phyloP scores from a whole-genome alignment of 2,329 filamentous ascomycete genomes.

The Fusarium nygamai region DNA sequence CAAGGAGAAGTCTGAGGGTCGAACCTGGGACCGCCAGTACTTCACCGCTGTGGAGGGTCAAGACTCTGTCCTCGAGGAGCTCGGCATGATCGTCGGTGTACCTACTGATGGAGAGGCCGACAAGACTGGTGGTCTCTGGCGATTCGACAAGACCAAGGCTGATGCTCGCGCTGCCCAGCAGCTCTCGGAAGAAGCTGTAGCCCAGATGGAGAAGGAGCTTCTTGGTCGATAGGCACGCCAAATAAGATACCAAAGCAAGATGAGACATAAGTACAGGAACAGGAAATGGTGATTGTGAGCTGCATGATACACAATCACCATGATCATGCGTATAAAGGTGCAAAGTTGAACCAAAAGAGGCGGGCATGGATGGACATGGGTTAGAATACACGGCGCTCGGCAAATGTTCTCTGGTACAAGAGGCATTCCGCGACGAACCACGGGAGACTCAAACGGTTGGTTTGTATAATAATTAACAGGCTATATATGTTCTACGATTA shows the following conservation, averaged over 20 bases:
- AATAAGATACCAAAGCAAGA: not conserved
- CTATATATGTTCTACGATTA: slow-evolving; percentile 34
- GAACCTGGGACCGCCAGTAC: slow-evolving; percentile 84
- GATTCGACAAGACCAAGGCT: slow-evolving; percentile 63
- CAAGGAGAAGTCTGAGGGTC: slow-evolving; percentile 78
- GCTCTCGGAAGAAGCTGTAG: slow-evolving; percentile 52
- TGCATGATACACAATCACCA: slow-evolving; percentile 13
- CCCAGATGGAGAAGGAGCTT: slow-evolving; percentile 57
- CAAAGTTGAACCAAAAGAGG: slow-evolving; percentile 10
- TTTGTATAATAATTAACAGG: slow-evolving; percentile 32
- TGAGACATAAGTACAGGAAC: not conserved
- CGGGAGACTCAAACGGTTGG: slow-evolving; percentile 2
- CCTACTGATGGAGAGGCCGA: slow-evolving; percentile 63
- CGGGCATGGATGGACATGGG: slow-evolving; percentile 19
- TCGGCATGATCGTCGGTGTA: slow-evolving; percentile 60
- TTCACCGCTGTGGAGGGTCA: slow-evolving; percentile 67
- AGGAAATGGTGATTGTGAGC: not conserved
- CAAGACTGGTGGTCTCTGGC: slow-evolving; percentile 70
- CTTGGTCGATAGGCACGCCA: slow-evolving; percentile 49
- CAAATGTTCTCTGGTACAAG: slow-evolving; percentile 17
- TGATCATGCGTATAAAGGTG: not conserved
- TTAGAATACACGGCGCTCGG: slow-evolving; percentile 31
- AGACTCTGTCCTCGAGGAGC: slow-evolving; percentile 56
- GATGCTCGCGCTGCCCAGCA: slow-evolving; percentile 49
- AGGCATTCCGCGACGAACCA: slow-evolving; percentile 10